Evolutionary conservation across 2,329 filamentous ascomycete species (phyloP), one percentile per base, ranked within the genome.

Genomic region (Colletotrichum eremochloae): DNA sequence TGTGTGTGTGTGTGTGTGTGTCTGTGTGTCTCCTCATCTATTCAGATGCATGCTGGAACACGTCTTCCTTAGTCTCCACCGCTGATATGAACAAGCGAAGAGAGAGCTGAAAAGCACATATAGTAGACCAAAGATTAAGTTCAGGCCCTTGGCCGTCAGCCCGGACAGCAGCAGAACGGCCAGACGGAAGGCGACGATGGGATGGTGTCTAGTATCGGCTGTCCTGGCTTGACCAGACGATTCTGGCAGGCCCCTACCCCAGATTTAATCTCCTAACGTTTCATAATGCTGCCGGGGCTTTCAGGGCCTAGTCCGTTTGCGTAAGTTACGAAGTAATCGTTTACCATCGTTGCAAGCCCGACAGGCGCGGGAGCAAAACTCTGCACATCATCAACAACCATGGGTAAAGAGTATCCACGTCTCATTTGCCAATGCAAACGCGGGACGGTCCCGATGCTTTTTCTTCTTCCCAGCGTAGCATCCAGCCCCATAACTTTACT

Each of bases 381-480:
- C 33, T 44, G 50, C 40, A 24, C 24, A n/a, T 12, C 53, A 40
- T 24, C 20, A 38, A 7, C 11, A 56, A 7, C 11, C 53, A 56
- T 5, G 53, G 33, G 36, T 40, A 57, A 24, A 40, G 18, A 57
- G 36, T 20, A 40, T 24, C 55, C 55, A 18, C 11, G 55, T 24
- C 36, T 24, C 36, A 2, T 12, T 57, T 12, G 52, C 36, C 20
- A 48, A 71, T 63, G 20, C 48, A 57, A 48, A 48, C 50, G 50
- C 56, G 40, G 50, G 50, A 63, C 57, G 15, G 36, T 46, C 29
- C 64, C 48, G 50, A 68, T 63, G 42, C 42, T 63, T n/a, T n/a
- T n/a, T 24, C 24, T 24, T 29, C 64, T 42, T 71, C 63, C 36
- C 68, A 62, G 58, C 64, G 33, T 56, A 46, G 55, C 63, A 62